These are phyloP conservation scores for Thamnidium elegans DNA, from an alignment of 192 early-diverging fungal species.

Conservation along the genomic window DNA sequence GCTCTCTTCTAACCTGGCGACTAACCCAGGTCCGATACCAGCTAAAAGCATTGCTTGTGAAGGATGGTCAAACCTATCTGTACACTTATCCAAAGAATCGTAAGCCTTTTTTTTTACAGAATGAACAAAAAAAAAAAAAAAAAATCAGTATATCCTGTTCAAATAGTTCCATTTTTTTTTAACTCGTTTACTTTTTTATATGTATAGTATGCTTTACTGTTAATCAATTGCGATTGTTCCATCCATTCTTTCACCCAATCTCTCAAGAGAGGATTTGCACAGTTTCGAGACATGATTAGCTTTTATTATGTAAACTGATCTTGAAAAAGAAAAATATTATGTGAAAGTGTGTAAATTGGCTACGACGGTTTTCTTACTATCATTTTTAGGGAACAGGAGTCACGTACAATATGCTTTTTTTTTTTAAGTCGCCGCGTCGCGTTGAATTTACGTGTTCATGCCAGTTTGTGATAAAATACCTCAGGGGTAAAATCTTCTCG, in stretches of 20 bases:
- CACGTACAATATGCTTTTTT: too few species aligned
- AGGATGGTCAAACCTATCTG: slow-evolving; percentile 56
- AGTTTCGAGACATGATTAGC: slow-evolving; percentile 29
- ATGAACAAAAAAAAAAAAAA: too few species aligned
- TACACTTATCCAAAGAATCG: slow-evolving; percentile 60
- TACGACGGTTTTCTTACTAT: too few species aligned
- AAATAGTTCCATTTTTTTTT: too few species aligned
- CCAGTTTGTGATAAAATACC: too few species aligned
- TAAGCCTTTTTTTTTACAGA: slow-evolving; percentile 47
- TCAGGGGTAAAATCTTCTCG: too few species aligned
- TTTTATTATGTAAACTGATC: too few species aligned
- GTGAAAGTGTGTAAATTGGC: too few species aligned
- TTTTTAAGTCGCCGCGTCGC: too few species aligned
- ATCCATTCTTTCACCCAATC: slow-evolving; percentile 73
- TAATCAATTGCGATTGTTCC: slow-evolving; percentile 45
- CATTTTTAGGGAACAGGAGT: too few species aligned
- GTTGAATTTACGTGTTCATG: too few species aligned
- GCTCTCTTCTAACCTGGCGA: slow-evolving; percentile 47
- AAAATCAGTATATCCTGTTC: too few species aligned
- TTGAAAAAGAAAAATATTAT: background rate
- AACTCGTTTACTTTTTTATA: slow-evolving; percentile 48
- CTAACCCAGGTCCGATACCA: slow-evolving; percentile 64
- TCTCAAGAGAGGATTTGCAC: slow-evolving; percentile 67
- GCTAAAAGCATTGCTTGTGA: slow-evolving; percentile 54
- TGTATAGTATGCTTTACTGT: slow-evolving; percentile 52